Evolutionary conservation across 2,329 filamentous ascomycete species (phyloP), one percentile per base, ranked within the genome.

Genomic region (Alternaria arborescens): DNA sequence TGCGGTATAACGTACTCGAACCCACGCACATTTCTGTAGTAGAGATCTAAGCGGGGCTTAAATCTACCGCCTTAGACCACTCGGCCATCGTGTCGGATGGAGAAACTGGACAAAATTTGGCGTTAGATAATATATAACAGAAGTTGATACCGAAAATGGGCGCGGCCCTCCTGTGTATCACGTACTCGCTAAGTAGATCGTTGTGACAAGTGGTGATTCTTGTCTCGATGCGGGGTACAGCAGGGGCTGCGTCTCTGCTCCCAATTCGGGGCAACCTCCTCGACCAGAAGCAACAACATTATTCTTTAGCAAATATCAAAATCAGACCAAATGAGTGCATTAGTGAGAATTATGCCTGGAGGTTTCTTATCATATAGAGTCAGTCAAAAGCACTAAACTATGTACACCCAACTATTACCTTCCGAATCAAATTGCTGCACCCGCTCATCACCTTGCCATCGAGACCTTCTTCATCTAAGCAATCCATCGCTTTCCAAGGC

Each of bases 21-120:
- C 70, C 69, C 71, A 71, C 66, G 71, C 71, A 71, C 69, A 67
- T 74, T 73, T 68, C 71, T 66, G 68, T 69, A 73, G 71, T 73
- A 73, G 70, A 71, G 70, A 66, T 64, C 48, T 41, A 61, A 64
- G 57, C 56, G 34, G 8, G 18, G 61, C 71, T 73, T 74, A 72
- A 74, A 72, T 71, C 71, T 74, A 74, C 71, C 72, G 70, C 71
- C 71, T 71, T 73, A 73, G 70, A 72, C 69, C 69, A 71, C 68
- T 72, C 70, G 70, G 70, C 70, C 70, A 72, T 71, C 69, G 67
- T 71, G 69, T 70, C 69, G 38, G 8, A 56, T 40, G 58, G 58
- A 60, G 46, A 66, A 61, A 56, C 52, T 55, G 47, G 32, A 47
- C 8, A 26, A 28, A 47, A 18, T 46, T 52, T 48, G 4, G 7